Percentiles rank a stretch among this genome's conserved stretches.
Evolutionary conservation across 2,329 filamentous ascomycete genomes (phyloP).

Genomic region (Teratosphaeria viscida): DNA sequence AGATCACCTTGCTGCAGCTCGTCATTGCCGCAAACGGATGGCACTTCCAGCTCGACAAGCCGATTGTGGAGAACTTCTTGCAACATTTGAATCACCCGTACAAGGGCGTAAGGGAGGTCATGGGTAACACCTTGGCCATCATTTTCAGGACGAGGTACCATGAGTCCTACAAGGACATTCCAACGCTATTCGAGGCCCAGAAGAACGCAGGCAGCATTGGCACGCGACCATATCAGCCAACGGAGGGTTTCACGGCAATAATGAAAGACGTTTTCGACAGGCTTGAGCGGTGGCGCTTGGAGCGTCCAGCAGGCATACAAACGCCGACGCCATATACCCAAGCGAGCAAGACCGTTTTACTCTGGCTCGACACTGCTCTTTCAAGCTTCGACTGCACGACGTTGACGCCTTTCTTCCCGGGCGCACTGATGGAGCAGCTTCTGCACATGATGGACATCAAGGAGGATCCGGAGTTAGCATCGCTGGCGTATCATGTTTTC

Average conservation of each 20-base stretch:
- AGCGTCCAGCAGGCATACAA: constrained; percentile 78
- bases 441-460: constrained; percentile 99
- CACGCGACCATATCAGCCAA: constrained; percentile 70
- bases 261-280: constrained; percentile 66
- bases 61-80: constrained; percentile 81
- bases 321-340: constrained; percentile 91
- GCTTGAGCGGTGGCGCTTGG: constrained; percentile 77
- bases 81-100: constrained; percentile 92
- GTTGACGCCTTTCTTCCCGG: constrained; percentile 81
- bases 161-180: constrained; percentile 79
- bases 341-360: constrained; percentile 86
- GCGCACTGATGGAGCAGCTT: constrained; percentile 80
- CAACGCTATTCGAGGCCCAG: constrained; percentile 65
- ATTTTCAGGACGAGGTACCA: constrained; percentile 90
- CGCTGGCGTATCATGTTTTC: constrained; percentile 92
- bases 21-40: constrained; percentile 80
- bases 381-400: constrained; percentile 89
- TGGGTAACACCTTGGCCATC: constrained; percentile 76
- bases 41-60: constrained; percentile 88
- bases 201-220: constrained; percentile 73
- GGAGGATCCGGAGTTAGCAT: constrained; percentile 91
- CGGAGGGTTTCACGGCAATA: constrained; percentile 59
- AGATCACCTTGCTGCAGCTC: constrained; percentile 83
- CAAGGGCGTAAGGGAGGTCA: constrained; percentile 90
- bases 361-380: constrained; percentile 87